These are phyloP conservation scores for Fallopia convolvulus DNA, from an alignment of 148 eudicot genomes.

Conservation along the genomic window DNA sequence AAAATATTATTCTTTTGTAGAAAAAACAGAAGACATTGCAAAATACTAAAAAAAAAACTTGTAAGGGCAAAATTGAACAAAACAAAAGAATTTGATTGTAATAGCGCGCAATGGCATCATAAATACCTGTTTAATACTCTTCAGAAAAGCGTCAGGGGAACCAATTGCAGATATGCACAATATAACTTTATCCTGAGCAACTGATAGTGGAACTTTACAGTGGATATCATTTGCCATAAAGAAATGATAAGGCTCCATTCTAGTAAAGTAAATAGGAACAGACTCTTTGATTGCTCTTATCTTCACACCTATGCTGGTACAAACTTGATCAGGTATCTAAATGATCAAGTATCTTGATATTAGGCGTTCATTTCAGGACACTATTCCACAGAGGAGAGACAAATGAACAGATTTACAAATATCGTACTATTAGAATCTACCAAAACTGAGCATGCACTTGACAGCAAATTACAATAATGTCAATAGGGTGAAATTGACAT, in stretches of 20 bases:
- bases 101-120: background rate
- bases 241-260: conserved; percentile 68
- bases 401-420: background rate
- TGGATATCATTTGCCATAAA: conserved; percentile 31
- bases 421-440: background rate
- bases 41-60: background rate
- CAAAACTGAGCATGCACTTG: background rate
- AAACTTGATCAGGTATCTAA: conserved; percentile 47
- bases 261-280: conserved; percentile 56
- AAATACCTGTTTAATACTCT: conserved; percentile 56
- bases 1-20: background rate
- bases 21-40: background rate
- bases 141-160: conserved; percentile 61
- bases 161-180: conserved; percentile 88
- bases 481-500: conserved; percentile 11
- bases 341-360: conserved; percentile 12
- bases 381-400: background rate
- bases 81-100: background rate
- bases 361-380: conserved; percentile 10
- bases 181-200: conserved; percentile 27
- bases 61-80: conserved; percentile 6
- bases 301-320: conserved; percentile 27
- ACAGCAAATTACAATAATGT: background rate
- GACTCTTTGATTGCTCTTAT: conserved; percentile 38
- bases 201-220: conserved; percentile 36